phyloP scores from a whole-genome alignment of 169 alveolate species.

The Babesia gibsoni region DNA sequence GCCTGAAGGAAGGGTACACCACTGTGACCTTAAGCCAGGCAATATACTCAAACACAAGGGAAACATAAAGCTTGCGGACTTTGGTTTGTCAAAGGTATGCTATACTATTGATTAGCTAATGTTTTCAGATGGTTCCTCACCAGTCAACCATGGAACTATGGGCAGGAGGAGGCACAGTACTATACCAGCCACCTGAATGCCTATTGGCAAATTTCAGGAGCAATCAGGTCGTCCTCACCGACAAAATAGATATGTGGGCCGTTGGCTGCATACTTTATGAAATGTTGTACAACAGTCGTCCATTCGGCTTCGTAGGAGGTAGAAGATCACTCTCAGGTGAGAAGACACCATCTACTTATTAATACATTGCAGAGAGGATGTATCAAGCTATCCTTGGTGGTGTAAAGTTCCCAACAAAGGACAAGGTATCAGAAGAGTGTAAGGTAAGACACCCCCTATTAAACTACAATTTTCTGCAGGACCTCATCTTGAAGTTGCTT shows the following conservation, averaged over 20 bases:
- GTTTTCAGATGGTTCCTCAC: conserved; percentile 60
- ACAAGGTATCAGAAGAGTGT: conserved; percentile 52
- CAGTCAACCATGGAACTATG: conserved; percentile 70
- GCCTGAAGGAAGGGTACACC: conserved; percentile 83
- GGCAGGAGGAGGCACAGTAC: conserved; percentile 89
- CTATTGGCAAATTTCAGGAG: conserved; percentile 68
- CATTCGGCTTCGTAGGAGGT: conserved; percentile 54
- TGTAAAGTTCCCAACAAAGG: conserved; percentile 58
- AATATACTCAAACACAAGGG: conserved; percentile 84
- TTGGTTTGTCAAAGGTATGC: conserved; percentile 79
- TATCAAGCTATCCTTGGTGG: conserved; percentile 57
- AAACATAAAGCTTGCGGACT: conserved; percentile 84
- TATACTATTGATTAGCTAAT: background rate
- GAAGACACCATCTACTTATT: background rate
- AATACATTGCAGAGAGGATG: conserved; percentile 55
- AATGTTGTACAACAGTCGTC: conserved; percentile 79
- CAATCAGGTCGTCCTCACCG: conserved; percentile 68
- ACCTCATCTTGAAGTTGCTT: conserved; percentile 44
- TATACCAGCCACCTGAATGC: conserved; percentile 90
- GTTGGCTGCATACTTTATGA: conserved; percentile 88
- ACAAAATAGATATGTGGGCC: conserved; percentile 88
- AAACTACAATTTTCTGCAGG: conserved; percentile 1
- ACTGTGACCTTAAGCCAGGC: conserved; percentile 87
- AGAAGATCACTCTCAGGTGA: conserved; percentile 59
- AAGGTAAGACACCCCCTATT: conserved; percentile 11